These are phyloP conservation scores for Aspergillus avenaceus DNA, from an alignment of 495 filamentous ascomycete genomes.

Conservation along the genomic window DNA sequence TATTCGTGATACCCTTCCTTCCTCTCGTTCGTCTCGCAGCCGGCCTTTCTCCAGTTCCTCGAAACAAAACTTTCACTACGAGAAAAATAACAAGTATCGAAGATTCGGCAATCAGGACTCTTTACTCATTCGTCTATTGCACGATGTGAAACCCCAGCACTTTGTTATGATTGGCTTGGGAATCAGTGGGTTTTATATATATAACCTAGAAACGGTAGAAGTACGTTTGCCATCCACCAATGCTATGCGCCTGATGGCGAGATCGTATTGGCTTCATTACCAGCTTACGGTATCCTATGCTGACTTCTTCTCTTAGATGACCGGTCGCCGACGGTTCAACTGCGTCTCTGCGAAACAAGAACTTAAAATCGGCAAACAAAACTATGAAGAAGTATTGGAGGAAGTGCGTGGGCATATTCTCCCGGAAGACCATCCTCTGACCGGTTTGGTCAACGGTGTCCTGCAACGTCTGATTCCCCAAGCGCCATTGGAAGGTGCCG, in stretches of 20 bases:
- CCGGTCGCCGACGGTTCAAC: constrained; percentile 79
- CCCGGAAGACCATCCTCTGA: constrained; percentile 46
- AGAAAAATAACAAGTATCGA: constrained; percentile 25
- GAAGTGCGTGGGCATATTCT: constrained; percentile 47
- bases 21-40: background rate
- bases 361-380: constrained; percentile 45
- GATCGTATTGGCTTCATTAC: background rate
- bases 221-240: constrained; percentile 15
- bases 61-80: constrained; percentile 5
- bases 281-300: background rate
- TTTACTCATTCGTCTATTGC: constrained; percentile 12
- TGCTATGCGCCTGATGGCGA: background rate
- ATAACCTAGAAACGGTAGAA: constrained; percentile 75
- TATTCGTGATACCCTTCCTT: constrained; percentile 1
- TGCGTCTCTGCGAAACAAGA: constrained; percentile 57
- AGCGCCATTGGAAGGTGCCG: constrained; percentile 53
- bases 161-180: constrained; percentile 29
- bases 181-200: constrained; percentile 56
- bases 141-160: constrained; percentile 27
- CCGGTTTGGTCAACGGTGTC: constrained; percentile 59
- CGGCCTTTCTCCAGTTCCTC: constrained; percentile 20
- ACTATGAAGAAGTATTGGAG: constrained; percentile 48
- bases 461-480: constrained; percentile 68
- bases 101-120: constrained; percentile 24
- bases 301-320: constrained; percentile 37